Percentiles rank a stretch among this genome's conserved stretches.
Conservation (phyloP, 768 basidiomycete species). For the Leccinum broughii region DNA sequence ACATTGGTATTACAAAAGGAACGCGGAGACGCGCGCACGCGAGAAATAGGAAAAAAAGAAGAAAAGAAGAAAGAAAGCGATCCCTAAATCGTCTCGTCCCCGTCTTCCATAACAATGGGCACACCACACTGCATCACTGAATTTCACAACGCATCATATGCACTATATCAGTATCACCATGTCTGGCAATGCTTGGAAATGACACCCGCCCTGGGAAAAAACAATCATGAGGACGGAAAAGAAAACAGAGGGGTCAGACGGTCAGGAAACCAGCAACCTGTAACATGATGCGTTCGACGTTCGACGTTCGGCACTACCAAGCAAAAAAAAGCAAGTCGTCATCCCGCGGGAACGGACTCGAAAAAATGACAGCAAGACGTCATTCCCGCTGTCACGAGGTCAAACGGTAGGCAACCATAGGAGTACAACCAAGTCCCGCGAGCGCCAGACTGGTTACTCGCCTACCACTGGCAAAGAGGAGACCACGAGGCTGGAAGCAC, state of each 20-base stretch:
- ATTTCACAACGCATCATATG: constrained; percentile 16
- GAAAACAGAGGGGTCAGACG: not conserved
- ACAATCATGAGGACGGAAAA: not conserved
- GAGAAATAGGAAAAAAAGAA: not conserved
- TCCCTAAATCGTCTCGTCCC: not conserved
- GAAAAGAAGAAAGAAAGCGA: not conserved
- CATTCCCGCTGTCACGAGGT: constrained; percentile 1
- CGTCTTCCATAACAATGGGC: constrained; percentile 26
- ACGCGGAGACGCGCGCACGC: not conserved
- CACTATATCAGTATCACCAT: too few species aligned
- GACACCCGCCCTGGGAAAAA: not conserved
- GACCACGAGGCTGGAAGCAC: constrained; percentile 17
- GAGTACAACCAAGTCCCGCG: not conserved
- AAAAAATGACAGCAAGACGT: constrained; percentile 2
- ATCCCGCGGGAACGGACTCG: not conserved
- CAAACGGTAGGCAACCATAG: not conserved
- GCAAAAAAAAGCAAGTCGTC: not conserved
- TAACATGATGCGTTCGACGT: not conserved
- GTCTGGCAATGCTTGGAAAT: constrained; percentile 4
- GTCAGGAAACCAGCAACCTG: not conserved
- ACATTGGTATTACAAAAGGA: not conserved
- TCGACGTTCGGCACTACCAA: not conserved
- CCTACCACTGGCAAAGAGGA: not conserved
- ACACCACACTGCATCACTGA: constrained; percentile 24
- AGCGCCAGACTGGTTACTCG: constrained; percentile 1